Base-by-base conservation (phyloP, 2,329 filamentous ascomycete genomes). In the Ceratocystis variospora region DNA sequence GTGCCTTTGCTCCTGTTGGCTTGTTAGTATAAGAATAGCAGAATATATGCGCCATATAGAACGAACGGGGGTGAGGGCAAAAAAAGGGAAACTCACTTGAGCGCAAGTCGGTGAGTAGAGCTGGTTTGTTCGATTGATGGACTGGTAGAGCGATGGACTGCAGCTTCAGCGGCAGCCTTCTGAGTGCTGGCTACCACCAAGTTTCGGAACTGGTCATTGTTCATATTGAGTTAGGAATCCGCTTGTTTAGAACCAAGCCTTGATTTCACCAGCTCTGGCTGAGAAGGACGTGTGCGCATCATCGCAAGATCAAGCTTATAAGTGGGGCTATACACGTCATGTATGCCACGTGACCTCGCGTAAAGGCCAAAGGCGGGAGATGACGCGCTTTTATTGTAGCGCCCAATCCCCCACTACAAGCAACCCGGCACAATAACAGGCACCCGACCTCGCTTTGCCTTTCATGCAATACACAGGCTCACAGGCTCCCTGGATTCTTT, bases 191-290 rank as follows among this genome's bases (percentile, higher is more conserved):
- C 75, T 59, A 86, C 79, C 25, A 96, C 76, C 5, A 97, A 82
- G 70, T 88, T 87, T 65, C 94, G 87, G 73, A 99, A 99, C 72
- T 96, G 90, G 55, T 91, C 85, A 80, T 97, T 97, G 75, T 97
- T 96, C 94, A 99, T 97, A 46, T 55, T 45, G 33, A 33, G 17
- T 44, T 15, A 22, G 5, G 31, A 28, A 12, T 41, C 37, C 37
- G 37, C 37, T 41, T 41, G 37, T 41, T 41, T 0, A 41, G 37
- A 41, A 41, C 8, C 37, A 41, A 41, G 10, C 4, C 37, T 41
- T 12, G 10, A 12, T 41, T 41, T 41, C 37, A 25, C 37, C n/a
- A 19, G 5, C 6, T 22, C 5, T 53, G 17, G 46, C n/a, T 22
- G n/a, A 19, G 63, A 5, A 31, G 63, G 5, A 31, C 31, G 31